Conservation (phyloP, 176 grass and related monocot species). For the Alloteropsis semialata region DNA sequence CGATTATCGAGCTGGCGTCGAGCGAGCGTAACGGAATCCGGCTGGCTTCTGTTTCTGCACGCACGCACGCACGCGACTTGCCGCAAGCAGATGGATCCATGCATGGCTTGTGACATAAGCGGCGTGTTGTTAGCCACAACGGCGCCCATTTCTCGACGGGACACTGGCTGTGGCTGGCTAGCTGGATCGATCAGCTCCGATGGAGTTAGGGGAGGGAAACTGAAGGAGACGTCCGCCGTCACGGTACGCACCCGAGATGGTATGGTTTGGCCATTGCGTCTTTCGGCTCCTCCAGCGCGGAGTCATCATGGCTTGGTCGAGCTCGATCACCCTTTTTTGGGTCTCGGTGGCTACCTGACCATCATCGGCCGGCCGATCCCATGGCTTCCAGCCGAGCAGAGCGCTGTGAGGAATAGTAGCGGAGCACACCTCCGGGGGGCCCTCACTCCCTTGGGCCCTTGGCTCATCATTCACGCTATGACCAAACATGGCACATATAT, state of each 20-base stretch:
- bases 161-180: no score
- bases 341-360: background rate
- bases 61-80: no score
- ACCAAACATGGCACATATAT: background rate
- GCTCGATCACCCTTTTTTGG: background rate
- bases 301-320: background rate
- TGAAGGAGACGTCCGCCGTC: background rate
- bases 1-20: background rate
- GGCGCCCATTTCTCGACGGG: no score
- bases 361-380: background rate
- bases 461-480: constrained; percentile 27
- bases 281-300: background rate
- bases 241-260: background rate
- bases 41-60: no score
- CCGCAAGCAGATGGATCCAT: no score
- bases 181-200: no score
- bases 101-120: no score
- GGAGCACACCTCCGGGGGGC: background rate
- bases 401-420: background rate
- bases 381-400: constrained; percentile 5
- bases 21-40: no score
- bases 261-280: background rate
- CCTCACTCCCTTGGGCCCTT: background rate
- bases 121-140: no score
- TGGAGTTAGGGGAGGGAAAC: background rate